Evolutionary conservation across 352 stramenopile species (phyloP).

Genomic region (Phytophthora pistaciae): DNA sequence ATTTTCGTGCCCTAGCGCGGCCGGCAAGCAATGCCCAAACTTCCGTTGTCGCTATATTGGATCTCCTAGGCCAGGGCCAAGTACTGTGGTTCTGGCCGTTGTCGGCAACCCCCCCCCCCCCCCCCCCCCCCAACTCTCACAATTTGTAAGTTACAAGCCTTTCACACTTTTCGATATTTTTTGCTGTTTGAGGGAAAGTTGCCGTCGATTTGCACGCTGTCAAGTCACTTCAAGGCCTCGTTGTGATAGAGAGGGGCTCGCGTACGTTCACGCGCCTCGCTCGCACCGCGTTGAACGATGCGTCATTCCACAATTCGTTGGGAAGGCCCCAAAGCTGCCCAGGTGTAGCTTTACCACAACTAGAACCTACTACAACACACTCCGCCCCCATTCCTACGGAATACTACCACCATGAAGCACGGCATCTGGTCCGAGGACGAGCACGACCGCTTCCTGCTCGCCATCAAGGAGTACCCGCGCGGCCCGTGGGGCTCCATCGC

Average conservation of each 20-base stretch:
- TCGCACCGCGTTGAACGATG: background rate
- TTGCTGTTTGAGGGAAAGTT: slow-evolving; percentile 41
- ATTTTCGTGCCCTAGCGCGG: slow-evolving; percentile 26
- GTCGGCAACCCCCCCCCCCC: too few relatives aligned
- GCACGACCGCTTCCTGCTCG: slow-evolving; percentile 64
- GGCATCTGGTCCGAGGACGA: slow-evolving; percentile 69
- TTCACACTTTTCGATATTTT: slow-evolving; percentile 34
- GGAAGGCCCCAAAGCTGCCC: slow-evolving; percentile 14
- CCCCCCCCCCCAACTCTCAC: too few relatives aligned
- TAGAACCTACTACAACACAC: slow-evolving; percentile 5
- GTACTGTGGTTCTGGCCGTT: background rate
- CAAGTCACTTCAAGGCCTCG: slow-evolving; percentile 23
- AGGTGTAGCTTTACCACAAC: slow-evolving; percentile 18
- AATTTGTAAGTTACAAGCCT: too few relatives aligned
- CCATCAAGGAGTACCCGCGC: slow-evolving; percentile 53
- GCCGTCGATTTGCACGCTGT: slow-evolving; percentile 28
- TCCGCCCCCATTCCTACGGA: slow-evolving; percentile 9
- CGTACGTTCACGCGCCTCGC: background rate
- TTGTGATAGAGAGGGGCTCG: slow-evolving; percentile 19
- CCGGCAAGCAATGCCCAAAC: slow-evolving; percentile 24
- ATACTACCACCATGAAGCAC: slow-evolving; percentile 41
- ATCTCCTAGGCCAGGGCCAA: background rate
- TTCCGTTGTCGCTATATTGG: slow-evolving; percentile 15
- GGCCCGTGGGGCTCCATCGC: slow-evolving; percentile 58
- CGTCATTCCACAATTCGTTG: slow-evolving; percentile 37